Evolutionary conservation across 305 asterid species (phyloP), one percentile per base, ranked within the genome.

Genomic region (Fraxinus sp.): DNA sequence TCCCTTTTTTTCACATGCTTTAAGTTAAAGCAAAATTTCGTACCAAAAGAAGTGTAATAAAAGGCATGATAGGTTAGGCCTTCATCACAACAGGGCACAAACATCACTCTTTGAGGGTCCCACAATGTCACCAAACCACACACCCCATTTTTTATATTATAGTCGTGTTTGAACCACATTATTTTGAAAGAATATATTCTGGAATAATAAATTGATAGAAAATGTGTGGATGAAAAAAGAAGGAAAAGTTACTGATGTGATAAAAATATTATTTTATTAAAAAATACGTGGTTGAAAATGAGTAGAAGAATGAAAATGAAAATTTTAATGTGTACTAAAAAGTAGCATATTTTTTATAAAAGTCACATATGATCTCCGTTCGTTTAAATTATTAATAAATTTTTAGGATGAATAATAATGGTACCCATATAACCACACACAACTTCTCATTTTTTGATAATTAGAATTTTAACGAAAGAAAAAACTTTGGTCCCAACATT

Each of bases 21-120:
- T 83, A 77, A 81, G 86, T 22, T 77, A 85, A 85, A 87, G 87
- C 87, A 83, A 87, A 8, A 49, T 35, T 78, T 79, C 72, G 41
- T 16, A 37, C 13, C 18, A 73, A 80, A 49, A 77, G 49, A 82
- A 78, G 80, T 84, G 74, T 75, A 66, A 57, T 73, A 57, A 75
- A 87, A 84, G 86, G 41, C 83, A 81, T 76, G 84, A 81, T 75
- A 3, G 16, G 52, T 81, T 82, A 37, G 85, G 78, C 82, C 66
- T 71, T 81, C 64, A 55, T 59, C 20, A 20, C 72, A 70, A 57
- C 22, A 16, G 20, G 62, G 41, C 18, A 14, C 73, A 57, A 57
- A 8, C 22, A 24, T 18, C 35, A 28, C 10, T 5, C 18, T 62
- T 36, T 11, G 33, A n/a, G 35, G 26, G 28, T 18, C 85, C 49